phyloP scores from a whole-genome alignment of 2,329 filamentous ascomycete genomes.

The Cadophora malorum region DNA sequence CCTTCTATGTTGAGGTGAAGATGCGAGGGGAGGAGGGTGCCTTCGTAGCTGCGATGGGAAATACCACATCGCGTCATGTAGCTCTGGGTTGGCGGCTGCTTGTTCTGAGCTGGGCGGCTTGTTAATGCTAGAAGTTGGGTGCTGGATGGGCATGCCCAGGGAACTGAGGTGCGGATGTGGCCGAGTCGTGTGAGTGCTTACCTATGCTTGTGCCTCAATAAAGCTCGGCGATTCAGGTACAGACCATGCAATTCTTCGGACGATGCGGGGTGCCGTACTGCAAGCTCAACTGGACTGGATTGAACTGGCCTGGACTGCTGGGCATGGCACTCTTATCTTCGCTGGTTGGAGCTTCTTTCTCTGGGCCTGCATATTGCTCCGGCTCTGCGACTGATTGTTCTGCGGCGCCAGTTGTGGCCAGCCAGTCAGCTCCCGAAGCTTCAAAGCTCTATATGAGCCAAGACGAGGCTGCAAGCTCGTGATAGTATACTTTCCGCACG shows the following conservation, averaged over 20 bases:
- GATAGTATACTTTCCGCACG: neutral
- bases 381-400: neutral
- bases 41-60: neutral
- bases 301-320: no score
- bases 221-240: neutral
- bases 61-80: neutral
- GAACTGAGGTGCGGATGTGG: neutral
- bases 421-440: neutral
- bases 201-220: neutral
- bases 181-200: neutral
- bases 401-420: neutral
- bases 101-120: neutral
- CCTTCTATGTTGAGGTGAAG: slow-evolving; percentile 3
- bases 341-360: slow-evolving; percentile 5
- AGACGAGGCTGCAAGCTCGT: neutral
- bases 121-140: no score
- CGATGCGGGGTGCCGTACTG: neutral
- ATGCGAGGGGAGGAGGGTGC: neutral
- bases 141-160: no score
- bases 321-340: neutral
- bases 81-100: neutral
- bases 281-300: no score
- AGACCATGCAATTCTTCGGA: no score
- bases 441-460: neutral
- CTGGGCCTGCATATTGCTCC: neutral